Conservation (phyloP, 2,329 filamentous ascomycete genomes). For the Fusarium floridanum region DNA sequence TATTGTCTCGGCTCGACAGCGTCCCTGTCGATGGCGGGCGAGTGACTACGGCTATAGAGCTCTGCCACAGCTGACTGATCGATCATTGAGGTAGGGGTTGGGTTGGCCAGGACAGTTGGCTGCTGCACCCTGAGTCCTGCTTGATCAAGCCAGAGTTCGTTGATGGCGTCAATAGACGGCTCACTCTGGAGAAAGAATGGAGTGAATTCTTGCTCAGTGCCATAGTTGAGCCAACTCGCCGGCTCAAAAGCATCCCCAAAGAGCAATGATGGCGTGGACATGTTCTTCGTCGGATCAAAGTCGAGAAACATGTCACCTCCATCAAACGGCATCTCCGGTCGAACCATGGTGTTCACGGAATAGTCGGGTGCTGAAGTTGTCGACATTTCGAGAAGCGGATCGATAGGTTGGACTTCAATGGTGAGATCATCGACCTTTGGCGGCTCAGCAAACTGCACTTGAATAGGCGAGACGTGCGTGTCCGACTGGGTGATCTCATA, state of each 20-base stretch:
- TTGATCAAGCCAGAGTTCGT: slow-evolving; percentile 7
- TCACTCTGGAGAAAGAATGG: slow-evolving; percentile 3
- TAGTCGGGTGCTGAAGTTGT: not conserved
- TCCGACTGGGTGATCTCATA: not conserved
- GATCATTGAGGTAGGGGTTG: not conserved
- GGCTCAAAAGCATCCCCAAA: not conserved
- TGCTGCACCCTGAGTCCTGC: not conserved
- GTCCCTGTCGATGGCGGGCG: slow-evolving; percentile 1
- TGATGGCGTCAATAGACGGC: not conserved
- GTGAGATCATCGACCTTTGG: not conserved
- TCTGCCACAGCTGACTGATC: slow-evolving; percentile 7
- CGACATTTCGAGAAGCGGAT: not conserved
- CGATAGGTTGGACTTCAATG: not conserved
- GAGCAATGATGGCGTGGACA: not conserved
- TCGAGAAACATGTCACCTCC: not conserved
- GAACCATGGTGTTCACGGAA: not conserved
- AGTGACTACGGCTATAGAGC: slow-evolving; percentile 12
- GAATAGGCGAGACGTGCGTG: not conserved
- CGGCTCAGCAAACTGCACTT: not conserved
- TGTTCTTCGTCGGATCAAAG: not conserved
- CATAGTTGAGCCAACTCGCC: not conserved
- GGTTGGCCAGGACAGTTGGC: not conserved
- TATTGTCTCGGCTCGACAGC: slow-evolving; percentile 10
- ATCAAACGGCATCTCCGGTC: not conserved
- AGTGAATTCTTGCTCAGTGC: not conserved